Base-by-base conservation (phyloP, 495 filamentous ascomycete genomes). In the Oidiodendron maius region DNA sequence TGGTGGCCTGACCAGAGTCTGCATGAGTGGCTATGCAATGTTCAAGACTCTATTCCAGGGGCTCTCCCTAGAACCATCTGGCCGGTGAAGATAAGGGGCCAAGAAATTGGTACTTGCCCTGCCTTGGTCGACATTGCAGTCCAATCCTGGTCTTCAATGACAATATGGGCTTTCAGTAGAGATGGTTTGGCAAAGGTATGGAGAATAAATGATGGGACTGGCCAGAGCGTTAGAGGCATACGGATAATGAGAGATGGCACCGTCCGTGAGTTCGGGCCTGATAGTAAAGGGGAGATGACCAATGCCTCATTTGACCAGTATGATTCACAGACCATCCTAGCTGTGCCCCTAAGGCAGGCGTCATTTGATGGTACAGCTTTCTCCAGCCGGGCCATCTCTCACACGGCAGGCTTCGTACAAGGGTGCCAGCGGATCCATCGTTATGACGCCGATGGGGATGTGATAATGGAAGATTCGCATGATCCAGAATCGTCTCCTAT, bases 391-490 rank as follows among this genome's bases (percentile, higher is more conserved):
- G 15, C 30, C 25, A 6, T 37, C 4, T 10, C 18, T 35, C 18
- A 38, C 5, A 15, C 32, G 15, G 18, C 44, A 2, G 38, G 8
- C 3, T 26, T 18, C 17, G 17, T 38, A 6, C 20, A 48, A 37
- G 36, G 42, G 20, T 44, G 16, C 36, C 20, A 52, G 41, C 13
- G 40, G 21, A 2, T n/a, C 1, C 18, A 45, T 10, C 2, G 45
- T 12, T 35, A 28, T 24, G 69, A 71, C 36, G 59, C 43, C 1
- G 70, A 72, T 36, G 69, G 69, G 23, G 74, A 78, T 61, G 62
- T 74, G 3, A 68, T 69, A 60, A 76, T 78, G 75, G 58, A 67
- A 2, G 69, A 75, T 55, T 38, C 36, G 20, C 23, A 16, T 25
- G 4, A 9, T 20, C 26, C 22, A 13, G 40, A 42, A 20, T n/a